phyloP scores from a whole-genome alignment of 768 basidiomycete genomes.

The Leccinum obscurum region DNA sequence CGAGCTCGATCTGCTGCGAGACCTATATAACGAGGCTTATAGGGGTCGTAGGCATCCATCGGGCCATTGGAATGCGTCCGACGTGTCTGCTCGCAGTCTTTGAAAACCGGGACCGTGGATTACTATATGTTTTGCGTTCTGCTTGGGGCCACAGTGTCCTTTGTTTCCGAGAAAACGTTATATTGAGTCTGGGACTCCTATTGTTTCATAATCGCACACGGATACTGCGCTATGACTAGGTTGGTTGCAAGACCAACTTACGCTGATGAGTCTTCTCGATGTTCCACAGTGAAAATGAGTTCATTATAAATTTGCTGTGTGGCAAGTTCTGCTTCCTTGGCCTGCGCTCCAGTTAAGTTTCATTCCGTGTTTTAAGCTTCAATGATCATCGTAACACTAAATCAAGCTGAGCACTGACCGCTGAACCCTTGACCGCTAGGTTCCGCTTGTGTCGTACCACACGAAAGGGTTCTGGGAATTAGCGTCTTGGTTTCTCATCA shows the following conservation, averaged over 20 bases:
- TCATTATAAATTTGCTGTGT: too few species aligned
- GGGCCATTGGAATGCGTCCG: slow-evolving; percentile 5
- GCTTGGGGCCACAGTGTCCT: not conserved
- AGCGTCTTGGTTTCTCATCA: slow-evolving; percentile 17
- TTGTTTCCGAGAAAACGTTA: not conserved
- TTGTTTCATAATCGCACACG: too few species aligned
- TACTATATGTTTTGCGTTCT: not conserved
- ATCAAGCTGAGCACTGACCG: too few species aligned
- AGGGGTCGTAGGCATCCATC: slow-evolving; percentile 10
- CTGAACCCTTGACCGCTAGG: too few species aligned
- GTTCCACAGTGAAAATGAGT: too few species aligned
- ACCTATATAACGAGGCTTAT: slow-evolving; percentile 21
- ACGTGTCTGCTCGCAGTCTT: slow-evolving; percentile 10
- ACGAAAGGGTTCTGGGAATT: slow-evolving; percentile 17
- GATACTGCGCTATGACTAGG: too few species aligned
- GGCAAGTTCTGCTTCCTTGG: too few species aligned
- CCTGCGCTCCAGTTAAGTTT: too few species aligned
- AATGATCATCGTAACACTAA: too few species aligned
- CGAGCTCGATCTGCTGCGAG: slow-evolving; percentile 29
- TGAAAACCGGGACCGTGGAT: slow-evolving; percentile 1
- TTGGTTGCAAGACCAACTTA: too few species aligned
- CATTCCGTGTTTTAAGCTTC: too few species aligned
- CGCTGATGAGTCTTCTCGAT: too few species aligned
- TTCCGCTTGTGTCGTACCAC: slow-evolving; percentile 18
- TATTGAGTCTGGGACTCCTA: not conserved